Conservation (phyloP, 2,329 filamentous ascomycete species). For the Tolypocladium nubicola region DNA sequence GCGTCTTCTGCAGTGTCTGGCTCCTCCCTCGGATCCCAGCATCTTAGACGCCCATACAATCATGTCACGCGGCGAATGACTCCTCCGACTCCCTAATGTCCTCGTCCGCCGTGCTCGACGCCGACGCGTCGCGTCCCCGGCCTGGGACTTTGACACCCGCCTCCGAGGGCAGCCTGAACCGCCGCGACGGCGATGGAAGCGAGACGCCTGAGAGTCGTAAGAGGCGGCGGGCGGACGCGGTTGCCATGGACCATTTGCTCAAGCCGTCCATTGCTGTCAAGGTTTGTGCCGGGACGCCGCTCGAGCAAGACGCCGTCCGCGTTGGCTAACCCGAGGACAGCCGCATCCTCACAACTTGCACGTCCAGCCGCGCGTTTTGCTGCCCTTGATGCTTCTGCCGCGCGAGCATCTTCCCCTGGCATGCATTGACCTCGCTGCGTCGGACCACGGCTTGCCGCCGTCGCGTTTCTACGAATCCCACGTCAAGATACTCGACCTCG, state of each 20-base stretch:
- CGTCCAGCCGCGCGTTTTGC: conserved; percentile 42
- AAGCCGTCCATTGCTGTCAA: conserved; percentile 41
- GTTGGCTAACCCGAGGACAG: conserved; percentile 23
- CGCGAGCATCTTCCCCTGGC: conserved; percentile 51
- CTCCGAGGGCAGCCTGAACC: conserved; percentile 27
- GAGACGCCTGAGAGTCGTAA: conserved; percentile 18
- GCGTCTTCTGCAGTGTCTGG: neutral
- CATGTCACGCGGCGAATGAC: conserved; percentile 4
- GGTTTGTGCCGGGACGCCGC: conserved; percentile 20
- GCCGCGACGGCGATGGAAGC: conserved; percentile 15
- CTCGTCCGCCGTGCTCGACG: conserved; percentile 19
- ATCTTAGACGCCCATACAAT: neutral
- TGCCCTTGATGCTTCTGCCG: conserved; percentile 51
- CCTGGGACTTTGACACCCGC: conserved; percentile 30
- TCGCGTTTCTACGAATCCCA: conserved; percentile 50
- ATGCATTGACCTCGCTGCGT: conserved; percentile 44
- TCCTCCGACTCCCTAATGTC: conserved; percentile 16
- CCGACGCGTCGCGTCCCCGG: conserved; percentile 40
- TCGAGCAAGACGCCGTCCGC: neutral
- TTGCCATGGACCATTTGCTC: conserved; percentile 40
- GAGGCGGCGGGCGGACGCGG: conserved; percentile 24
- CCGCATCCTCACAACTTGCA: conserved; percentile 44
- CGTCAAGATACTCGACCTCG: conserved; percentile 53
- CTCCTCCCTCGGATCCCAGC: neutral
- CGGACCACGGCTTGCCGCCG: conserved; percentile 37